Percentiles rank a stretch among this genome's conserved stretches.
These are phyloP conservation scores for Podospora fimiseda DNA, from an alignment of 495 filamentous ascomycete genomes.

Conservation along the genomic window DNA sequence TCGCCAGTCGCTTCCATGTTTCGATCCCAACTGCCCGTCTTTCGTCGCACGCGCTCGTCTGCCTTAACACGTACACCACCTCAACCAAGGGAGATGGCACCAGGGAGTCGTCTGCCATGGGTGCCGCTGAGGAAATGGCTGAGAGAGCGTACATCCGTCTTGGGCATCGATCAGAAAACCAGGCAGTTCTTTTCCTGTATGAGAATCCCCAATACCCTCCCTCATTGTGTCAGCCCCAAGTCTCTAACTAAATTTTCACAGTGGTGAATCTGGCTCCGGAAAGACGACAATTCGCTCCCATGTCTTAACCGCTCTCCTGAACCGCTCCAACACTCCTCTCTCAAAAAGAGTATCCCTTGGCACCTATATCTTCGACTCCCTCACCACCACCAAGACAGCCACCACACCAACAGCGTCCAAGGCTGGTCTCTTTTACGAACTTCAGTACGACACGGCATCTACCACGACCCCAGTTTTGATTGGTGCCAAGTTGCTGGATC, in stretches of 20 bases:
- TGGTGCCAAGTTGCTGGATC: slow-evolving; percentile 90
- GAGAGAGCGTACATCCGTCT: slow-evolving; percentile 75
- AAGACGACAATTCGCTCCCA: slow-evolving; percentile 93
- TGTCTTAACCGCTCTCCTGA: slow-evolving; percentile 72
- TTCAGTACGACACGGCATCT: slow-evolving; percentile 89
- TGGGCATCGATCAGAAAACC: slow-evolving; percentile 86
- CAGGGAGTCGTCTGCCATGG: slow-evolving; percentile 78
- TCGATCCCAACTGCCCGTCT: slow-evolving; percentile 78
- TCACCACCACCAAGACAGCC: slow-evolving; percentile 95
- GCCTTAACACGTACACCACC: slow-evolving; percentile 86
- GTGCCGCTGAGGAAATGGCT: slow-evolving; percentile 83
- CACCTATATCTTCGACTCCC: slow-evolving; percentile 87
- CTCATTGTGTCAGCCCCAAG: not conserved
- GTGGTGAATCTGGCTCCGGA: slow-evolving; percentile 90
- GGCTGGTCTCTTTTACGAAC: slow-evolving; percentile 86
- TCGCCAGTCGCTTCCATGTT: slow-evolving; percentile 93
- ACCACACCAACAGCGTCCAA: slow-evolving; percentile 94
- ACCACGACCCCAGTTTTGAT: slow-evolving; percentile 75
- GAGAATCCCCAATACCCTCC: slow-evolving; percentile 26
- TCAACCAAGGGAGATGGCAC: slow-evolving; percentile 85
- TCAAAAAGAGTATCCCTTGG: slow-evolving; percentile 90
- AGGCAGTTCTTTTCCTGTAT: slow-evolving; percentile 87
- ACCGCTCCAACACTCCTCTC: slow-evolving; percentile 82
- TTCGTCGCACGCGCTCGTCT: slow-evolving; percentile 83
- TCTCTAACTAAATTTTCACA: slow-evolving; percentile 32